Conservation (phyloP, 768 basidiomycete species). For the Chalciporus piperatus region DNA sequence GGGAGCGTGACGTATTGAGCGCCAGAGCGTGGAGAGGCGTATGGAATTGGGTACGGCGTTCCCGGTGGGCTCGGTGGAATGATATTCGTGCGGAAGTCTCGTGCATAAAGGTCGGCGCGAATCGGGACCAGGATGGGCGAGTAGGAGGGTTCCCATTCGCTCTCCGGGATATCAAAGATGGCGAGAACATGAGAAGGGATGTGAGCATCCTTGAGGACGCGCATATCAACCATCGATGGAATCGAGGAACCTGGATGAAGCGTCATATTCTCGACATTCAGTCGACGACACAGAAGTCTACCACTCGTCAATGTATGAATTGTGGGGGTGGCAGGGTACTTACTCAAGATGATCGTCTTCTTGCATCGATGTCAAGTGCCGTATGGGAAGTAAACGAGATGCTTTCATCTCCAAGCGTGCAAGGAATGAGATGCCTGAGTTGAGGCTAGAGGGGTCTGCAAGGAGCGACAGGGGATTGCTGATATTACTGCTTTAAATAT, state of each 20-base stretch:
- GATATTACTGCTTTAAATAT: constrained; percentile 13
- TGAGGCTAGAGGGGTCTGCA: constrained; percentile 10
- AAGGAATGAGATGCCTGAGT: constrained; percentile 18
- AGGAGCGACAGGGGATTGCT: constrained; percentile 3
- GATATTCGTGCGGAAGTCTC: constrained; percentile 36
- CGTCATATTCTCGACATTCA: constrained; percentile 32
- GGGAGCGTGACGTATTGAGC: constrained; percentile 47
- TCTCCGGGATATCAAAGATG: constrained; percentile 34
- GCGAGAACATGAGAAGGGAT: constrained; percentile 60
- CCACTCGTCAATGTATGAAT: constrained; percentile 7
- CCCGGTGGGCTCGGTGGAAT: constrained; percentile 33
- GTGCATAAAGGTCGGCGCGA: constrained; percentile 44
- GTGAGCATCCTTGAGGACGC: constrained; percentile 41
- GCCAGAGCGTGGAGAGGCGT: constrained; percentile 14
- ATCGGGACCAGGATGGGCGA: constrained; percentile 53
- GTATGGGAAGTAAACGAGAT: constrained; percentile 27
- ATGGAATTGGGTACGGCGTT: constrained; percentile 33
- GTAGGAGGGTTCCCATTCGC: constrained; percentile 28
- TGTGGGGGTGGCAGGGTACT: not conserved
- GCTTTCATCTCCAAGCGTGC: constrained; percentile 14
- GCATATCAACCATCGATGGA: constrained; percentile 48
- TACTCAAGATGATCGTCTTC: constrained; percentile 30
- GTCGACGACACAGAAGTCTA: constrained; percentile 31
- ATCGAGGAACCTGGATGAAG: constrained; percentile 27
- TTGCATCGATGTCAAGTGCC: constrained; percentile 13